Percentiles rank a stretch among this genome's conserved stretches.
Evolutionary conservation across 345 rosid species (phyloP).

Genomic region (Citrus medica): DNA sequence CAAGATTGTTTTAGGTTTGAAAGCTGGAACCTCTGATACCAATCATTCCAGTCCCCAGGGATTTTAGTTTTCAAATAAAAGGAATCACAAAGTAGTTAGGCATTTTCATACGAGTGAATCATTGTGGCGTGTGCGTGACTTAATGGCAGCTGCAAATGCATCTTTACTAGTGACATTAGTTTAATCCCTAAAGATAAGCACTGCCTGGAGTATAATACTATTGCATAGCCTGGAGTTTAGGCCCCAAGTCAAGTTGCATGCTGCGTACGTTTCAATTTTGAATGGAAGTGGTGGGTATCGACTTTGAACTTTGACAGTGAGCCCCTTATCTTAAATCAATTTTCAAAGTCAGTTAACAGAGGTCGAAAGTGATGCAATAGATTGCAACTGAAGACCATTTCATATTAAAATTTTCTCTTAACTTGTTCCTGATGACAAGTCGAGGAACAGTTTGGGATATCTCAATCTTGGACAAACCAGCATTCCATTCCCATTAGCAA

Average conservation of each 20-base stretch:
- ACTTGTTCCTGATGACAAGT: background rate
- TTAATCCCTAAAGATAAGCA: background rate
- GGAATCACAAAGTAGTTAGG: background rate
- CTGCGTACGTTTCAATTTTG: background rate
- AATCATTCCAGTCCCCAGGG: background rate
- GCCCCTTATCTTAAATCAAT: background rate
- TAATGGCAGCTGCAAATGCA: background rate
- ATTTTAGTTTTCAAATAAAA: background rate
- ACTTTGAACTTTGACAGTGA: background rate
- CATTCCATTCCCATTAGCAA: background rate
- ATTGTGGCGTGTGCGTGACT: background rate
- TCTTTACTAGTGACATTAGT: background rate
- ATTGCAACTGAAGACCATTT: background rate
- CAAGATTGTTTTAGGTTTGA: background rate
- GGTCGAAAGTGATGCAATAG: background rate
- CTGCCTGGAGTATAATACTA: background rate
- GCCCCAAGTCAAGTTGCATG: background rate
- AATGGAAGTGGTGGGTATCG: background rate
- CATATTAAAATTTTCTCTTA: background rate
- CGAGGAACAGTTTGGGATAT: background rate
- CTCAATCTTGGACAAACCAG: background rate
- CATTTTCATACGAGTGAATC: background rate
- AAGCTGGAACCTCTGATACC: background rate
- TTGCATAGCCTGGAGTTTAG: background rate
- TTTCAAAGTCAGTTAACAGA: background rate